Conservation (phyloP, 176 grass and related monocot genomes). For the Puccinellia tenuiflora region DNA sequence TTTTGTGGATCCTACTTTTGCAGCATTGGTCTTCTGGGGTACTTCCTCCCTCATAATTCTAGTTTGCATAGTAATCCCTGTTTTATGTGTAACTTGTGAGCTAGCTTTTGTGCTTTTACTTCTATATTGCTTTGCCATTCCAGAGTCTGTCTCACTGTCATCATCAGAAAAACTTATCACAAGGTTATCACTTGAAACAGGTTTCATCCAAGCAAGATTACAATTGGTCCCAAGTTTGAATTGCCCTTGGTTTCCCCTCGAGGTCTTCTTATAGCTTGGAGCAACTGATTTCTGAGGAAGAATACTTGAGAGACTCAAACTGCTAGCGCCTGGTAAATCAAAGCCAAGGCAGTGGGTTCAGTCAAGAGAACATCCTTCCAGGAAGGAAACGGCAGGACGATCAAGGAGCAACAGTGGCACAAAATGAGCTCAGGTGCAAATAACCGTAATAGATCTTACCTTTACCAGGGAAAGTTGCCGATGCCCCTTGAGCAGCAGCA, state of each 20-base stretch:
- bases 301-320: constrained; percentile 25
- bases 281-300: constrained; percentile 35
- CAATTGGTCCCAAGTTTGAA: constrained; percentile 64
- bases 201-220: constrained; percentile 78
- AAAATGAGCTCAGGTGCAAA: background rate
- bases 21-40: constrained; percentile 18
- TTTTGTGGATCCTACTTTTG: constrained; percentile 39
- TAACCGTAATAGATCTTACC: background rate
- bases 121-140: constrained; percentile 32
- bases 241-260: constrained; percentile 48
- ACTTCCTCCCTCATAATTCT: constrained; percentile 25
- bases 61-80: constrained; percentile 17
- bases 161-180: constrained; percentile 94
- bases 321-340: constrained; percentile 43
- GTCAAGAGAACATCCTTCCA: constrained; percentile 4
- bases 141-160: constrained; percentile 68
- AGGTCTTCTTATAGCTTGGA: constrained; percentile 46
- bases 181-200: constrained; percentile 64
- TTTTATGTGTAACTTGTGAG: constrained; percentile 35
- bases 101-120: constrained; percentile 24
- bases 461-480: constrained; percentile 21
- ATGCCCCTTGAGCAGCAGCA: constrained; percentile 13
- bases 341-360: background rate
- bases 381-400: background rate
- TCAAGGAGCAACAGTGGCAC: background rate